phyloP scores from a whole-genome alignment of 148 eudicot species.

The Rhododendron williamsianum region DNA sequence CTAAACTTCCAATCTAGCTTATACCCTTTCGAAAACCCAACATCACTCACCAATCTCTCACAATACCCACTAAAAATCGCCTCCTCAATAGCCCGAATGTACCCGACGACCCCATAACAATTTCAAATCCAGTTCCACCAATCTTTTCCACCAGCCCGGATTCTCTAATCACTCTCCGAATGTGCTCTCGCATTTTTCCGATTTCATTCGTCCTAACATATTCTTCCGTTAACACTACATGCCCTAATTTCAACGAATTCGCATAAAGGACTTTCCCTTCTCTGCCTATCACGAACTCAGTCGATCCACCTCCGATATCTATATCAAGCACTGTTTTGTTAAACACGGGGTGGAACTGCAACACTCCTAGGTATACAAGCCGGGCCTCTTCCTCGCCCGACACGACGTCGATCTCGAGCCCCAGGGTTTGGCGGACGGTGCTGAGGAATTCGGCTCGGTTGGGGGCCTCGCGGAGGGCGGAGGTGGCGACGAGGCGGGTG shows the following conservation, averaged over 20 bases:
- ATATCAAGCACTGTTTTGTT: slow-evolving; percentile 29
- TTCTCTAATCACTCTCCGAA: slow-evolving; percentile 22
- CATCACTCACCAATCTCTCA: slow-evolving; percentile 16
- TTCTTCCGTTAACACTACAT: slow-evolving; percentile 42
- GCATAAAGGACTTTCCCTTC: slow-evolving; percentile 34
- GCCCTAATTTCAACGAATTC: slow-evolving; percentile 48
- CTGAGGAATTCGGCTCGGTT: slow-evolving; percentile 28
- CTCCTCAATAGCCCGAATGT: slow-evolving; percentile 61
- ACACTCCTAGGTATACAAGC: slow-evolving; percentile 43
- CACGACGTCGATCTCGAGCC: slow-evolving; percentile 34
- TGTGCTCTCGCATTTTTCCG: slow-evolving; percentile 27
- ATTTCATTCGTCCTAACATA: slow-evolving; percentile 28
- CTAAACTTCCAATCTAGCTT: slow-evolving; percentile 40
- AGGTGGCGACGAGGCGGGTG: slow-evolving; percentile 56
- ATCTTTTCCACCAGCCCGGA: slow-evolving; percentile 46
- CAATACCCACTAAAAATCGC: slow-evolving; percentile 46
- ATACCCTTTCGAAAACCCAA: slow-evolving; percentile 20
- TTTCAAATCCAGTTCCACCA: slow-evolving; percentile 33
- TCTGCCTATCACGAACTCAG: slow-evolving; percentile 52
- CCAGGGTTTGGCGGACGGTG: slow-evolving; percentile 31
- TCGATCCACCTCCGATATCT: slow-evolving; percentile 81
- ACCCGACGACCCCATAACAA: slow-evolving; percentile 66
- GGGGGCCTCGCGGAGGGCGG: slow-evolving; percentile 52
- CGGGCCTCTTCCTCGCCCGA: slow-evolving; percentile 63
- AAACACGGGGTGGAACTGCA: slow-evolving; percentile 36